A percentile compares a stretch with the other conserved stretches of the same genome.
Conservation (phyloP, 768 basidiomycete genomes). For the Pulveroboletus frians region DNA sequence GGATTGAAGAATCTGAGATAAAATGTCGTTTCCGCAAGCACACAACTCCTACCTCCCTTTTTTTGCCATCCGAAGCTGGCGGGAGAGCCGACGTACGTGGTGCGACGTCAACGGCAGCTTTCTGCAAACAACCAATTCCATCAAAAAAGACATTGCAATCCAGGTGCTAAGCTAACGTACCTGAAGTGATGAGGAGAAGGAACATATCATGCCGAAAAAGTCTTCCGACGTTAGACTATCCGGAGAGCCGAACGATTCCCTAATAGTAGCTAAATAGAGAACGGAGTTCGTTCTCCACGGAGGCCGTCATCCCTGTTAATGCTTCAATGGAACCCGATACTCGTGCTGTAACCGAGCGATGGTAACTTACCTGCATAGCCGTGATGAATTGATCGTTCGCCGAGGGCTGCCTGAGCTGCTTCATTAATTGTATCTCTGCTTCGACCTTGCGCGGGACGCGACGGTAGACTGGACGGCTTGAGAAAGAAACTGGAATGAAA, state of each 20-base stretch:
- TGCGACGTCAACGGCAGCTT: conserved; percentile 60
- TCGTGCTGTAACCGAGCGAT: conserved; percentile 10
- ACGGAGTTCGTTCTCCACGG: conserved; percentile 57
- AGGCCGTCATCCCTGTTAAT: conserved; percentile 52
- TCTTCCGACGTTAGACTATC: conserved; percentile 75
- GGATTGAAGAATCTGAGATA: conserved; percentile 2
- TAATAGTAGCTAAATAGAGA: conserved; percentile 65
- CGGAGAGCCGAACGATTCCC: conserved; percentile 61
- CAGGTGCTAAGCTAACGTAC: conserved; percentile 29
- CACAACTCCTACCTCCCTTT: conserved; percentile 6
- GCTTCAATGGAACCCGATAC: conserved; percentile 55
- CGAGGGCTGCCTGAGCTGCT: conserved; percentile 27
- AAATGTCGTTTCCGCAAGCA: neutral
- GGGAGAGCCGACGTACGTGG: neutral
- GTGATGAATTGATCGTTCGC: conserved; percentile 56
- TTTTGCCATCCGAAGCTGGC: neutral
- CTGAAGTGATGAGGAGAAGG: conserved; percentile 71
- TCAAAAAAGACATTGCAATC: neutral
- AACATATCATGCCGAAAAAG: conserved; percentile 70
- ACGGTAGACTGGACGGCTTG: conserved; percentile 57
- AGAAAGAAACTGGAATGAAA: conserved; percentile 63
- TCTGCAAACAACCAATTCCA: conserved; percentile 35
- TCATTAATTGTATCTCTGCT: conserved; percentile 47
- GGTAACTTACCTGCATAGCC: conserved; percentile 59
- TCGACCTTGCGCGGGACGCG: conserved; percentile 51